phyloP scores from a whole-genome alignment of 164 flowering plant genomes.

The Berberis thunbergii region DNA sequence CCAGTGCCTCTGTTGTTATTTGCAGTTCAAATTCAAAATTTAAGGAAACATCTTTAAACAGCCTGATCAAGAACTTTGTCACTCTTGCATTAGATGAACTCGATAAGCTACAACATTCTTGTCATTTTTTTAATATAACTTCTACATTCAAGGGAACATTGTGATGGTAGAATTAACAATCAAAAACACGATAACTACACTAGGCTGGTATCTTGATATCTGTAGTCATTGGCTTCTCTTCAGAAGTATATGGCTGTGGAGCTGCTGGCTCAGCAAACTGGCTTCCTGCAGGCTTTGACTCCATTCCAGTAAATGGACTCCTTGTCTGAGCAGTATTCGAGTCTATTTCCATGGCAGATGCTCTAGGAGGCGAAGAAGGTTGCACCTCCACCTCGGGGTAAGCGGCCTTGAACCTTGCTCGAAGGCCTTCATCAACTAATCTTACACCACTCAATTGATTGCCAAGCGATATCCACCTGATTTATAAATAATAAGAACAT shows the following conservation, averaged over 20 bases:
- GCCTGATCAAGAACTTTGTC: neutral
- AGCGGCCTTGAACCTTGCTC: slow-evolving; percentile 95
- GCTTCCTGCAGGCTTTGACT: slow-evolving; percentile 23
- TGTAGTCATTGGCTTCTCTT: slow-evolving; percentile 30
- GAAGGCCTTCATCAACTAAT: slow-evolving; percentile 83
- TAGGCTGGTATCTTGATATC: slow-evolving; percentile 42
- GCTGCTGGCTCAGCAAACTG: slow-evolving; percentile 31
- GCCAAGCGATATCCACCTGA: slow-evolving; percentile 95
- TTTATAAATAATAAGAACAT: neutral
- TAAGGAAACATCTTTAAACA: no score
- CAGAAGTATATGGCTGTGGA: slow-evolving; percentile 32
- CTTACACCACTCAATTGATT: slow-evolving; percentile 80
- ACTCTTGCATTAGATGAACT: neutral
- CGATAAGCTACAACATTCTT: neutral
- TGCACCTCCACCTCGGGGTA: slow-evolving; percentile 94
- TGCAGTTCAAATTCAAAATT: no score
- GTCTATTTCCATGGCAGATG: slow-evolving; percentile 74
- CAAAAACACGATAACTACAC: slow-evolving; percentile 2
- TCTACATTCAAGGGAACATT: neutral
- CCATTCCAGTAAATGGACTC: slow-evolving; percentile 35
- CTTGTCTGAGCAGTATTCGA: slow-evolving; percentile 17
- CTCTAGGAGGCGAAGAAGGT: slow-evolving; percentile 81
- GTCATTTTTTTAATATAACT: neutral
- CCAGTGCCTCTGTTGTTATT: no score
- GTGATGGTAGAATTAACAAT: neutral